phyloP scores from a whole-genome alignment of 805 yeast species.

The Candida chauliodis region DNA sequence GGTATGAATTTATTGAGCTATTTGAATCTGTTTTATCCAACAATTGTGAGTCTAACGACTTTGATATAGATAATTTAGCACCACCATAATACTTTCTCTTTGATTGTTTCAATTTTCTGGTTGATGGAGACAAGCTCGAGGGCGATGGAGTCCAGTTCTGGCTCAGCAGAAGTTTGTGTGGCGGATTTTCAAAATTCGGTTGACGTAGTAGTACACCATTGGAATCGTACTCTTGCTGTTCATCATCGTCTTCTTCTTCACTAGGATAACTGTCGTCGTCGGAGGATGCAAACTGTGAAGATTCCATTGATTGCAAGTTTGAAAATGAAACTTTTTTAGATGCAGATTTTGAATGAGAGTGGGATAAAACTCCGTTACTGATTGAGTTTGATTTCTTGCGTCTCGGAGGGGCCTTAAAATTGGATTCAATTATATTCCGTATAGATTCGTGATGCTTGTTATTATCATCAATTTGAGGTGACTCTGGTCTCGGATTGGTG shows the following conservation, averaged over 20 bases:
- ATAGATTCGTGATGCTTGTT: conserved; percentile 9
- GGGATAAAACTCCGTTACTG: conserved; percentile 14
- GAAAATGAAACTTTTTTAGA: conserved; percentile 17
- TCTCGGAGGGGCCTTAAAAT: conserved; percentile 6
- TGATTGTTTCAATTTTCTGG: neutral
- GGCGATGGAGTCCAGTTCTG: conserved; percentile 8
- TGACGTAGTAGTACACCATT: conserved; percentile 5
- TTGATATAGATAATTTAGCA: conserved; percentile 11
- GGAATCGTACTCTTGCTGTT: conserved; percentile 1
- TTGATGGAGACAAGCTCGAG: conserved; percentile 7
- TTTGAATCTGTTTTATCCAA: conserved; percentile 13
- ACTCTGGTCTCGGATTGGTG: conserved; percentile 4
- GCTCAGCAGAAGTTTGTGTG: neutral
- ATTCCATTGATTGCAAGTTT: conserved; percentile 9
- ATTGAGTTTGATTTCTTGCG: conserved; percentile 16
- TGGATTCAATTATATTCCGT: conserved; percentile 9
- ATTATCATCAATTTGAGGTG: conserved; percentile 1
- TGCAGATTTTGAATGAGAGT: conserved; percentile 6
- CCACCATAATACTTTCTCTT: conserved; percentile 6
- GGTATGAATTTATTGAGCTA: conserved; percentile 12
- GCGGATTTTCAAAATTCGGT: conserved; percentile 2
- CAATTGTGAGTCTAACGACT: conserved; percentile 14
- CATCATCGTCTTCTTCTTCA: conserved; percentile 11
- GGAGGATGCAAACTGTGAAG: conserved; percentile 8
- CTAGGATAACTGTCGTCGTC: conserved; percentile 7